Evolutionary conservation across 805 yeast species (phyloP).

Genomic region (Lipomyces anomalus): DNA sequence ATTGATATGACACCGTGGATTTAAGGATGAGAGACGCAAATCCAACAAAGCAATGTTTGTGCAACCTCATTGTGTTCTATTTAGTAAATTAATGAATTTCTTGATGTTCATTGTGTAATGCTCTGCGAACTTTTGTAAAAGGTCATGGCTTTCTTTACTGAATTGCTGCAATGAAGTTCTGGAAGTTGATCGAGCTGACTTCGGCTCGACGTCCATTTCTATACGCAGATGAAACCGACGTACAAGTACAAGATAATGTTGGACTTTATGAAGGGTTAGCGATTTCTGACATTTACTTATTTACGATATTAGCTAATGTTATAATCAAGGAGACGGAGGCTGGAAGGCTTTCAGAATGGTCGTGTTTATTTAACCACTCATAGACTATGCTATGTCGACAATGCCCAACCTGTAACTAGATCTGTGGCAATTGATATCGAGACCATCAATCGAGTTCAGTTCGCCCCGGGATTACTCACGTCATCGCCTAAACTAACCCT

Average conservation of each 20-base stretch:
- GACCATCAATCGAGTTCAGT: slow-evolving; percentile 33
- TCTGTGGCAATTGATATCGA: slow-evolving; percentile 47
- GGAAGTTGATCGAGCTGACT: slow-evolving; percentile 32
- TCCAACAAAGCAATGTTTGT: too few relatives aligned
- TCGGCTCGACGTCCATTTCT: slow-evolving; percentile 33
- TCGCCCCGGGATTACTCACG: slow-evolving; percentile 51
- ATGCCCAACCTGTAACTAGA: slow-evolving; percentile 35
- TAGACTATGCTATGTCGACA: slow-evolving; percentile 68
- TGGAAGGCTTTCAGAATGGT: slow-evolving; percentile 62
- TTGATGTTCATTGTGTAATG: too few relatives aligned
- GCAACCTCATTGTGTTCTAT: too few relatives aligned
- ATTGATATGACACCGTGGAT: too few relatives aligned
- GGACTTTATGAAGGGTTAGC: slow-evolving; percentile 67
- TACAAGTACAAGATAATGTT: slow-evolving; percentile 48
- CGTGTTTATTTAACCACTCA: slow-evolving; percentile 68
- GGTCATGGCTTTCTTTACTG: too few relatives aligned
- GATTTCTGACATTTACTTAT: not conserved
- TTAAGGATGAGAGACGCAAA: too few relatives aligned
- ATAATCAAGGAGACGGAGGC: slow-evolving; percentile 47
- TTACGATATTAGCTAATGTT: slow-evolving; percentile 1
- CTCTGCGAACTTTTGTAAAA: too few relatives aligned
- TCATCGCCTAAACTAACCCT: slow-evolving; percentile 73
- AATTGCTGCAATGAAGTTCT: slow-evolving; percentile 25
- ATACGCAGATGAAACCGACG: slow-evolving; percentile 43
- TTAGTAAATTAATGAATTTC: too few relatives aligned